Conservation (phyloP, 169 alveolate species). For the Eimeria tenella region DNA sequence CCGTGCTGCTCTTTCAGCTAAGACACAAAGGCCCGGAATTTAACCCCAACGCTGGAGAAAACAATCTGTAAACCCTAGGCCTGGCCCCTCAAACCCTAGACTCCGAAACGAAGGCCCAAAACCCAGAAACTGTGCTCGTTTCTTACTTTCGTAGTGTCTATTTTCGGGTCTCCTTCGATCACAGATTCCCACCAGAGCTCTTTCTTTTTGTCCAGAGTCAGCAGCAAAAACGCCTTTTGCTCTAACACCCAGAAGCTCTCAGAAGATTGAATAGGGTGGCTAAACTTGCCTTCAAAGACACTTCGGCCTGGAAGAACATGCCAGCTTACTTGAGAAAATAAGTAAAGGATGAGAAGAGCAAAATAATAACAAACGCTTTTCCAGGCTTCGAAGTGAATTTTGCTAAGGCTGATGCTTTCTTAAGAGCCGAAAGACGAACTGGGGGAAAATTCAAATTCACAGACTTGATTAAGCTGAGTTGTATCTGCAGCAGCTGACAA, state of each 20-base stretch:
- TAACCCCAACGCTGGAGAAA: neutral
- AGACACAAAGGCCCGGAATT: too few species aligned
- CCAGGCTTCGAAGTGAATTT: too few species aligned
- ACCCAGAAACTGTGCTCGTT: neutral
- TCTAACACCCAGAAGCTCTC: slow-evolving; percentile 88
- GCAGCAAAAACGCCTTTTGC: slow-evolving; percentile 84
- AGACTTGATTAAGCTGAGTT: too few species aligned
- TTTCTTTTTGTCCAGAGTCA: slow-evolving; percentile 88
- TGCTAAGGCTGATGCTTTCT: too few species aligned
- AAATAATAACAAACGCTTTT: too few species aligned
- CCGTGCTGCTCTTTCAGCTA: too few species aligned
- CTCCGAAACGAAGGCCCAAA: too few species aligned
- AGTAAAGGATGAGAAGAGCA: neutral
- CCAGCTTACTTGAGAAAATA: neutral
- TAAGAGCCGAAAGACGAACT: too few species aligned
- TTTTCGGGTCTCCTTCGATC: slow-evolving; percentile 88
- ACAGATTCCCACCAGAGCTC: slow-evolving; percentile 91
- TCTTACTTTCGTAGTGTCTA: slow-evolving; percentile 91
- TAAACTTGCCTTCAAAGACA: slow-evolving; percentile 36
- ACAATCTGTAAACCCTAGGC: neutral
- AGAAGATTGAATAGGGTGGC: neutral
- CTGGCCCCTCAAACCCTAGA: too few species aligned
- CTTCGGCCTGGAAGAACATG: neutral
- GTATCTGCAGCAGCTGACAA: too few species aligned
- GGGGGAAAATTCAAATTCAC: too few species aligned